Base-by-base conservation (phyloP, 257 asterid species). In the Solanum microdontum region DNA sequence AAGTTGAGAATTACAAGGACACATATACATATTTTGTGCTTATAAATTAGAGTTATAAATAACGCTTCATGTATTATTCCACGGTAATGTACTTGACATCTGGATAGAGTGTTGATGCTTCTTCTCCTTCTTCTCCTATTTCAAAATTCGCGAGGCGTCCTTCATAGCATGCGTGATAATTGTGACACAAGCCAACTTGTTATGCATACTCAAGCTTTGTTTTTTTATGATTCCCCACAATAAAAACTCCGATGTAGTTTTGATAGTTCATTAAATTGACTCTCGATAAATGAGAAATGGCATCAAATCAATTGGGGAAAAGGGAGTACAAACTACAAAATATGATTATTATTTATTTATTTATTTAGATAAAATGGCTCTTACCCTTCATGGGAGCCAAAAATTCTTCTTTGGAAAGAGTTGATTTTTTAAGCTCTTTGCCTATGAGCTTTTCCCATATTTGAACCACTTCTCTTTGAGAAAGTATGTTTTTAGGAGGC, bases 371-470 rank as follows among this genome's bases (percentile, higher is more conserved):
- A 34, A 34, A 74, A 77, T 8, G 32, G 7, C 4, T 39, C 75
- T 82, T 75, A 88, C 90, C 91, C 76, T 87, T 80, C 87, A 88
- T 58, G 11, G 77, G 39, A 34, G 87, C 69, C n/a, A 91, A 62
- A 68, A 89, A 74, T 36, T 89, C 86, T 62, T 91, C 85, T 45
- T 75, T 40, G 33, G 88, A 43, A 72, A 91, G 82, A 28, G 89
- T 70, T 5, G 87, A 45, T 80, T 91, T 91, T 13, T 84, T 32
- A 1, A 91, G 88, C 48, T 87, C 48, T 82, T 89, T 89, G 4
- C 91, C 93, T 3, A 84, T 88, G 10, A 86, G 70, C 69, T 84
- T 89, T 85, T 91, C 91, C 93, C 92, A 91, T 11, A 73, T 45
- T 9, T 88, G 90, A 23, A 89, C 90, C 2, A 91, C 87, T 15